A percentile compares a stretch with the other conserved stretches of the same genome.
These are phyloP conservation scores for Candida pseudofarinosa DNA, from an alignment of 805 yeast genomes.

Conservation along the genomic window DNA sequence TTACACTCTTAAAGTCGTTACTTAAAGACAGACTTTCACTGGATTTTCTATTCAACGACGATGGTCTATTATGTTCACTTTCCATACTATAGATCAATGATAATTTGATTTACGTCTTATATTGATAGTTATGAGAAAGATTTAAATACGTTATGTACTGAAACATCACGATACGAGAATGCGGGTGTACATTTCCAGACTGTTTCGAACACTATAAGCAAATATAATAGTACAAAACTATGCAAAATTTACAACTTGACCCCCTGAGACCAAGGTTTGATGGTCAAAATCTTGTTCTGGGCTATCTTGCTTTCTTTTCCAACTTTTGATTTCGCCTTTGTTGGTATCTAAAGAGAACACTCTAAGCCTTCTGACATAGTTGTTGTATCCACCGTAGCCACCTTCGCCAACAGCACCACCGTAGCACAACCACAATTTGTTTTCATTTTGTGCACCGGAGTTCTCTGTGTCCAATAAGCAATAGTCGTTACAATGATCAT, in stretches of 20 bases:
- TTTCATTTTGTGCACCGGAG: constrained; percentile 21
- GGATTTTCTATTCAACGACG: background rate
- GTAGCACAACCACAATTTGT: constrained; percentile 77
- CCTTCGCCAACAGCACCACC: constrained; percentile 96
- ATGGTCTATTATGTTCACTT: background rate
- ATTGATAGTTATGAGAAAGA: background rate
- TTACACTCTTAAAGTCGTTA: constrained; percentile 20
- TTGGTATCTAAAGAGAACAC: constrained; percentile 60
- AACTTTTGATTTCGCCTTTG: constrained; percentile 48
- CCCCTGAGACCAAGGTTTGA: constrained; percentile 47
- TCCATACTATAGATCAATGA: background rate
- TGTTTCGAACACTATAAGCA: background rate
- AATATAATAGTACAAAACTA: background rate
- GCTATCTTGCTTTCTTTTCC: constrained; percentile 68
- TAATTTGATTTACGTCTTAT: no score
- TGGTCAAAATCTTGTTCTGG: constrained; percentile 47
- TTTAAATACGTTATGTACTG: background rate
- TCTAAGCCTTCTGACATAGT: constrained; percentile 76
- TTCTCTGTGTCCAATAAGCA: constrained; percentile 56
- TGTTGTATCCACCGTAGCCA: constrained; percentile 92
- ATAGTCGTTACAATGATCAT: constrained; percentile 93
- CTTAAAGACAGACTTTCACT: background rate
- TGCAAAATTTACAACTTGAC: constrained; percentile 29
- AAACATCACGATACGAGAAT: background rate
- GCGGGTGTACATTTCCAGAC: background rate